phyloP scores from a whole-genome alignment of 2,329 filamentous ascomycete genomes.

The Aspergillus sp. region DNA sequence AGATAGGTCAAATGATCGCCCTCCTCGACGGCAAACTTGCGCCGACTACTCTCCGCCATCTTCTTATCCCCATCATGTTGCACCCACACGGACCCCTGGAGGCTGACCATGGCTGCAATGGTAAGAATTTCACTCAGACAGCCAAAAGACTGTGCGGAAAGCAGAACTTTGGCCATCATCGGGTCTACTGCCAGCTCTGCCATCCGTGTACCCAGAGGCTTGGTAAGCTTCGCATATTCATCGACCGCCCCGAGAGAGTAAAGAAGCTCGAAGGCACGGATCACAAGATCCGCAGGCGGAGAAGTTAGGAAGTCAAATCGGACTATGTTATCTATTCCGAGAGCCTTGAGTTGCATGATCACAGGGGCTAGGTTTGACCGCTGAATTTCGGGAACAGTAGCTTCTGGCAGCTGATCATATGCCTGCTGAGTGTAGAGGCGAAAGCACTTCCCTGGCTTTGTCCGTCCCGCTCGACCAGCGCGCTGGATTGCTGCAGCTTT shows the following conservation, averaged over 20 bases:
- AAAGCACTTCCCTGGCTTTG: conserved; percentile 89
- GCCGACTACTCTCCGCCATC: conserved; percentile 67
- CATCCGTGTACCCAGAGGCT: conserved; percentile 84
- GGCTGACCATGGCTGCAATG: conserved; percentile 89
- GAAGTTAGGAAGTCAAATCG: conserved; percentile 86
- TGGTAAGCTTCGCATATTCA: conserved; percentile 84
- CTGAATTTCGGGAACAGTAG: conserved; percentile 86
- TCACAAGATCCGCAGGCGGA: conserved; percentile 79
- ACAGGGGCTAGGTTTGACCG: conserved; percentile 85
- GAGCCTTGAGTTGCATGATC: conserved; percentile 85
- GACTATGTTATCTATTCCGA: conserved; percentile 91
- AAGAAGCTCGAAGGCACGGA: conserved; percentile 81
- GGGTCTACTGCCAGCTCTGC: conserved; percentile 90
- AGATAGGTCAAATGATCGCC: conserved; percentile 90
- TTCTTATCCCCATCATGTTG: conserved; percentile 75
- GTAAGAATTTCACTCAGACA: conserved; percentile 84
- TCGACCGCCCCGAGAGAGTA: conserved; percentile 85
- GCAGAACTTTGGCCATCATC: conserved; percentile 88
- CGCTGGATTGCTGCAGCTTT: conserved; percentile 92
- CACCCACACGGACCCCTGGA: conserved; percentile 81
- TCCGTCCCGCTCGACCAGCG: conserved; percentile 84
- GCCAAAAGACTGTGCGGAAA: conserved; percentile 70
- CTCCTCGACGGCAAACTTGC: conserved; percentile 86
- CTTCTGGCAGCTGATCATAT: conserved; percentile 64
- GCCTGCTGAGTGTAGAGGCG: conserved; percentile 80